Conservation (phyloP, 306 rosid species). For the Lathyrus oleraceus region DNA sequence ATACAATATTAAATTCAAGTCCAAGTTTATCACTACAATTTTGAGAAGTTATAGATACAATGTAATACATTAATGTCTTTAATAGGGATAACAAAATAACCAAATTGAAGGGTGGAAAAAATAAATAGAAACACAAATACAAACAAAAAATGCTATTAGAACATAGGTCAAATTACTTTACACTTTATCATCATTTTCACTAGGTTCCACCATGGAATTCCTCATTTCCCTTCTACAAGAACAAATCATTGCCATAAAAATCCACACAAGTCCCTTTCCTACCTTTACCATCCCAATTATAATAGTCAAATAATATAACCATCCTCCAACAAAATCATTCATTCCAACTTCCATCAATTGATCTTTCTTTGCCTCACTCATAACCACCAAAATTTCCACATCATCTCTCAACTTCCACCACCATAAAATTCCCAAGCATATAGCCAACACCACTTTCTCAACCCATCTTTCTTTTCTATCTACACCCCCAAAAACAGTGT, state of each 20-base stretch:
- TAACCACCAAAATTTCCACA: slow-evolving; percentile 62
- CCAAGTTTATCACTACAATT: no score
- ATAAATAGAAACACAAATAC: no score
- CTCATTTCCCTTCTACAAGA: slow-evolving; percentile 36
- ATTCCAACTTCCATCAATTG: slow-evolving; percentile 47
- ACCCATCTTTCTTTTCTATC: slow-evolving; percentile 52
- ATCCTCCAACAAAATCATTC: slow-evolving; percentile 60
- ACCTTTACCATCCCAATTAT: slow-evolving; percentile 65
- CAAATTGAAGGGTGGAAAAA: no score
- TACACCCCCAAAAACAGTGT: slow-evolving; percentile 54
- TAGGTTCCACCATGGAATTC: slow-evolving; percentile 22
- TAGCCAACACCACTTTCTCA: slow-evolving; percentile 54
- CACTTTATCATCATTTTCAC: slow-evolving; percentile 45
- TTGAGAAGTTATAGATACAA: no score
- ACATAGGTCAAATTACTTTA: slow-evolving; percentile 16
- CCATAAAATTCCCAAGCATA: slow-evolving; percentile 65
- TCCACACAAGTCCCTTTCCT: slow-evolving; percentile 54
- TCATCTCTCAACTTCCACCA: slow-evolving; percentile 83
- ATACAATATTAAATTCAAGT: no score
- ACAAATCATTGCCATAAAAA: slow-evolving; percentile 38
- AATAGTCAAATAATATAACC: slow-evolving; percentile 67
- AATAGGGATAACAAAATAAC: no score
- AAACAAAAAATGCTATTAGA: no score
- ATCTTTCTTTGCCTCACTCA: slow-evolving; percentile 59
- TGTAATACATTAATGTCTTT: no score